These are phyloP conservation scores for Jatropha curcas DNA, from an alignment of 345 rosid genomes.

Conservation along the genomic window DNA sequence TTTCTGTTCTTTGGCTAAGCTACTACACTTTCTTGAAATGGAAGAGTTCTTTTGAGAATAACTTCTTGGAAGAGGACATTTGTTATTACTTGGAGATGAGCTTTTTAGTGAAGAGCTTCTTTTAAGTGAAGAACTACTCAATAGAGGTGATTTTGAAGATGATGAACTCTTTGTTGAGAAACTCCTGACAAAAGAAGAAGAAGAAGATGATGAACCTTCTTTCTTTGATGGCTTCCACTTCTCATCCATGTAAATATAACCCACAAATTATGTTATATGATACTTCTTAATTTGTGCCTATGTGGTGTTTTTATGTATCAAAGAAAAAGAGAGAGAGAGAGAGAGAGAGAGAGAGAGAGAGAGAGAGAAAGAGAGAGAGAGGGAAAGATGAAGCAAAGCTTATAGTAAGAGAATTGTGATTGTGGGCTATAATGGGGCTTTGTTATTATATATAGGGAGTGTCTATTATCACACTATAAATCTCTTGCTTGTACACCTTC, in stretches of 20 bases:
- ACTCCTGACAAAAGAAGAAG: conserved; percentile 50
- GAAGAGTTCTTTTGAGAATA: conserved; percentile 58
- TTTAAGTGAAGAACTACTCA: conserved; percentile 62
- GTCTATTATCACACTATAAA: neutral
- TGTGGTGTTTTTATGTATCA: neutral
- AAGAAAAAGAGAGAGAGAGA: neutral
- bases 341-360: neutral
- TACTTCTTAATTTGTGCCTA: neutral
- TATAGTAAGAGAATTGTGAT: neutral
- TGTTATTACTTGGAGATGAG: conserved; percentile 41
- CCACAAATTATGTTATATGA: neutral
- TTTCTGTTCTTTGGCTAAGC: conserved; percentile 93
- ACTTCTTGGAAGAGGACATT: conserved; percentile 47
- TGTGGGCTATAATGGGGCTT: conserved; percentile 21
- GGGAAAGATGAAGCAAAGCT: neutral
- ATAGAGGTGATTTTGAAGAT: conserved; percentile 58
- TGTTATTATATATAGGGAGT: conserved; percentile 23
- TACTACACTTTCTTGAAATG: conserved; percentile 69
- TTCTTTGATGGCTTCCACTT: conserved; percentile 69
- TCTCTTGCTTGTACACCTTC: no score
- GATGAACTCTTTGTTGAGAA: conserved; percentile 64
- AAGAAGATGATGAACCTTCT: conserved; percentile 37
- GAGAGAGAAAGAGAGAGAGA: neutral
- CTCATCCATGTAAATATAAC: conserved; percentile 61
- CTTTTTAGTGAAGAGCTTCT: conserved; percentile 59